Evolutionary conservation across 2,329 filamentous ascomycete genomes (phyloP).

Genomic region (Shiraia sp.): DNA sequence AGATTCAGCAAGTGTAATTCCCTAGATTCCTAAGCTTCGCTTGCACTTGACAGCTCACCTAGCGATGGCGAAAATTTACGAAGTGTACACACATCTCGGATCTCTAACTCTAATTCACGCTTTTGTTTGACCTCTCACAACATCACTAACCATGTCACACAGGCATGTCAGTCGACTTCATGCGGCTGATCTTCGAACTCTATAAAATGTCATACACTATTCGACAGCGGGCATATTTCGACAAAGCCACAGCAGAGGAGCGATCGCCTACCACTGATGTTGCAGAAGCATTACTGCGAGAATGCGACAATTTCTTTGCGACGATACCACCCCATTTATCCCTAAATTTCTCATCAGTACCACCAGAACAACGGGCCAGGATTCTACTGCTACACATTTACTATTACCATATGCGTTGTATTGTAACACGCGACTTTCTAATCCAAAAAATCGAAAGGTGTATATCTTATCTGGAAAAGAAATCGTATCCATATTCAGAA

Average conservation of each 20-base stretch:
- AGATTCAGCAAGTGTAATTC: too few relatives aligned
- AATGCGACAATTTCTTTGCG: conserved; percentile 23
- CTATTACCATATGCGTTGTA: conserved; percentile 28
- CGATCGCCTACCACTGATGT: conserved; percentile 20
- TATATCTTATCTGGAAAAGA: conserved; percentile 18
- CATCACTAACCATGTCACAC: too few relatives aligned
- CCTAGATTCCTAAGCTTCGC: too few relatives aligned
- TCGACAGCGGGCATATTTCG: conserved; percentile 28
- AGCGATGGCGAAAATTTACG: too few relatives aligned
- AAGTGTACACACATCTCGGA: too few relatives aligned
- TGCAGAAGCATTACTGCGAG: conserved; percentile 21
- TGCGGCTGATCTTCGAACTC: conserved; percentile 13
- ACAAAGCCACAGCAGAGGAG: conserved; percentile 21
- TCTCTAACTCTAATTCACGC: too few relatives aligned
- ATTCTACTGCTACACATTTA: conserved; percentile 26
- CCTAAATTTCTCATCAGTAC: conserved; percentile 10
- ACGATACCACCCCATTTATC: conserved; percentile 16
- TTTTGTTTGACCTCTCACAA: too few relatives aligned
- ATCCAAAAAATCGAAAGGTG: conserved; percentile 28
- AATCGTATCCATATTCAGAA: conserved; percentile 7
- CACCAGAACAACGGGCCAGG: conserved; percentile 14
- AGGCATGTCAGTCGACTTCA: conserved; percentile 18
- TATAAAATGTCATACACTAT: conserved; percentile 23
- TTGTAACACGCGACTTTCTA: conserved; percentile 28
- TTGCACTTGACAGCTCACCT: too few relatives aligned